A percentile compares a stretch with the other conserved stretches of the same genome.
These are phyloP conservation scores for Aspergillus neoniger DNA, from an alignment of 2,329 filamentous ascomycete species.

Conservation along the genomic window DNA sequence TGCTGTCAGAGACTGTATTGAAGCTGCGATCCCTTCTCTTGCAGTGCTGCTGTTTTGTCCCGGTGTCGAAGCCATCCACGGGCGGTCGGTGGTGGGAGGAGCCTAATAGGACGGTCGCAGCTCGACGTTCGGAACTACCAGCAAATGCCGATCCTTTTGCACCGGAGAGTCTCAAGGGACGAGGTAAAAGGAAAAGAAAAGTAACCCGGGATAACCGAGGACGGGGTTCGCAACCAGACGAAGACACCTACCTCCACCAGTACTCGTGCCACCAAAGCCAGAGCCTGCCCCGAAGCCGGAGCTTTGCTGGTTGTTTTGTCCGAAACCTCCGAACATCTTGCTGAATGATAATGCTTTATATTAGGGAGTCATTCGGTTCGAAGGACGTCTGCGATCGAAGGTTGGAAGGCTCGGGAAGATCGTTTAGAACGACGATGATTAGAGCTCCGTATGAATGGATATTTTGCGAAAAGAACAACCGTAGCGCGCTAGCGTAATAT, in stretches of 20 bases:
- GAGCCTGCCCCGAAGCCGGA: constrained; percentile 42
- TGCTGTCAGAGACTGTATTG: constrained; percentile 43
- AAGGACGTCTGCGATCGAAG: constrained; percentile 5
- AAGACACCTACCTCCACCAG: constrained; percentile 41
- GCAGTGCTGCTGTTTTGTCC: constrained; percentile 29
- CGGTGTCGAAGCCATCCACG: constrained; percentile 30
- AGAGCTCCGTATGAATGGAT: neutral
- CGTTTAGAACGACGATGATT: neutral
- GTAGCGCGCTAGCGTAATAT: constrained; percentile 9
- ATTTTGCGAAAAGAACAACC: constrained; percentile 3
- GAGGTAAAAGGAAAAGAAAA: constrained; percentile 11
- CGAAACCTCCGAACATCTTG: constrained; percentile 56
- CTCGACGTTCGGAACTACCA: constrained; percentile 35
- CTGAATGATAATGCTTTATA: constrained; percentile 24
- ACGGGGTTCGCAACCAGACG: constrained; percentile 5
- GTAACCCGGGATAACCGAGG: constrained; percentile 12
- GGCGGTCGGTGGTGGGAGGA: constrained; percentile 23
- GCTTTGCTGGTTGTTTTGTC: constrained; percentile 57
- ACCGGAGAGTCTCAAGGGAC: constrained; percentile 8
- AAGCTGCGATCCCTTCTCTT: constrained; percentile 36
- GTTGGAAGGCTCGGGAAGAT: neutral
- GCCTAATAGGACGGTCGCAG: constrained; percentile 28
- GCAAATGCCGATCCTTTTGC: constrained; percentile 18
- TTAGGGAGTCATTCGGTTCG: constrained; percentile 35
- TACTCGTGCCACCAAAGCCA: constrained; percentile 37